A percentile compares a stretch with the other conserved stretches of the same genome.
These are phyloP conservation scores for Kodamaea lidongshanica DNA, from an alignment of 805 yeast genomes.

Conservation along the genomic window DNA sequence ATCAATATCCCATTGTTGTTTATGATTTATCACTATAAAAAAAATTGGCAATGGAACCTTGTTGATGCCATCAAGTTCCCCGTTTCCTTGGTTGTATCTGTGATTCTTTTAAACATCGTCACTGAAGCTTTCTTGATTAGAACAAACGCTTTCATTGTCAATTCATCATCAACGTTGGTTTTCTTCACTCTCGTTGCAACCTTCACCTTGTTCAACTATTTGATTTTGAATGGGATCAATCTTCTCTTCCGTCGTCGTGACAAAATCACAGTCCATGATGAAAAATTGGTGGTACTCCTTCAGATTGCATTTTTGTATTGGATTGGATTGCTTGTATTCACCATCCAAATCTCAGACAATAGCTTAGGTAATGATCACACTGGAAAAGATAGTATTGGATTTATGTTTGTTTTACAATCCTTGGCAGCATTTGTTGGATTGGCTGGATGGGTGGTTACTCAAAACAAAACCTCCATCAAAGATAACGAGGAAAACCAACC, in stretches of 20 bases:
- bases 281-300: slow-evolving; percentile 51
- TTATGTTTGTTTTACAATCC: slow-evolving; percentile 43
- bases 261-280: slow-evolving; percentile 40
- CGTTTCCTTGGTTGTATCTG: slow-evolving; percentile 44
- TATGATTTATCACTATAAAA: slow-evolving; percentile 41
- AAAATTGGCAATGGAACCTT: slow-evolving; percentile 39
- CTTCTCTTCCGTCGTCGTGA: slow-evolving; percentile 23
- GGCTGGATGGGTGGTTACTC: slow-evolving; percentile 35
- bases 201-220: slow-evolving; percentile 49
- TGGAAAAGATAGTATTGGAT: slow-evolving; percentile 46
- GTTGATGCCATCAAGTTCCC: slow-evolving; percentile 53
- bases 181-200: slow-evolving; percentile 37
- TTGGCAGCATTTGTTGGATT: slow-evolving; percentile 48
- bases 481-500: slow-evolving; percentile 26
- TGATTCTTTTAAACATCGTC: slow-evolving; percentile 21
- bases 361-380: slow-evolving; percentile 39
- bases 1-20: slow-evolving; percentile 41
- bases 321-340: slow-evolving; percentile 42
- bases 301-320: slow-evolving; percentile 55
- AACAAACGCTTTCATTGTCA: slow-evolving; percentile 30
- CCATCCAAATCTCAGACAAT: slow-evolving; percentile 45
- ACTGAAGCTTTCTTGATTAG: slow-evolving; percentile 16
- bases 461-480: slow-evolving; percentile 10
- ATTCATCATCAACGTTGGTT: slow-evolving; percentile 35
- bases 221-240: slow-evolving; percentile 44